These are phyloP conservation scores for Debaryomyces prosopidis DNA, from an alignment of 805 yeast species.

Conservation along the genomic window DNA sequence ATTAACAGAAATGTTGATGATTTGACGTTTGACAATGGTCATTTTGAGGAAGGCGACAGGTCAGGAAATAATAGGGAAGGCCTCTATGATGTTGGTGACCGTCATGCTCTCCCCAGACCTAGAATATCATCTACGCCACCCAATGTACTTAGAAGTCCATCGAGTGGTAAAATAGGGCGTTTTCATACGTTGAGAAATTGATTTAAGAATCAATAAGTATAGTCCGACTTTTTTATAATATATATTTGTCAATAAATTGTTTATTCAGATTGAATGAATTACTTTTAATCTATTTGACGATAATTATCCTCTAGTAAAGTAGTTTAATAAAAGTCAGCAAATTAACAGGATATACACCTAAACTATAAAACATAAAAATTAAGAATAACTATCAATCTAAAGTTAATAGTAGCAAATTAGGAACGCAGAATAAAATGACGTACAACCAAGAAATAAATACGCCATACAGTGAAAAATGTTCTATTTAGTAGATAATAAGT, in stretches of 20 bases:
- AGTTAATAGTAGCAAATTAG: neutral
- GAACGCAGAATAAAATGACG: neutral
- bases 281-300: no score
- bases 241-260: no score
- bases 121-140: constrained; percentile 16
- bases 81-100: constrained; percentile 19
- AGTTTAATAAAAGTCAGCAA: neutral
- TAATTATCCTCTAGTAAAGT: neutral
- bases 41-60: constrained; percentile 19
- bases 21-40: constrained; percentile 45
- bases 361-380: neutral
- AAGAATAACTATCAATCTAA: neutral
- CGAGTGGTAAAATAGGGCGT: constrained; percentile 16
- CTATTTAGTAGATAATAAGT: constrained; percentile 75
- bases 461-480: constrained; percentile 1
- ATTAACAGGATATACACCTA: neutral
- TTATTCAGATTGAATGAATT: no score
- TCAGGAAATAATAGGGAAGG: constrained; percentile 14
- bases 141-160: constrained; percentile 11
- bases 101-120: constrained; percentile 23
- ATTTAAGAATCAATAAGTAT: neutral
- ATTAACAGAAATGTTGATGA: constrained; percentile 66
- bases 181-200: constrained; percentile 16
- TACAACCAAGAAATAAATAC: neutral
- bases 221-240: no score